These are phyloP conservation scores for Gaultheria prostrata DNA, from an alignment of 148 eudicot species.

Conservation along the genomic window DNA sequence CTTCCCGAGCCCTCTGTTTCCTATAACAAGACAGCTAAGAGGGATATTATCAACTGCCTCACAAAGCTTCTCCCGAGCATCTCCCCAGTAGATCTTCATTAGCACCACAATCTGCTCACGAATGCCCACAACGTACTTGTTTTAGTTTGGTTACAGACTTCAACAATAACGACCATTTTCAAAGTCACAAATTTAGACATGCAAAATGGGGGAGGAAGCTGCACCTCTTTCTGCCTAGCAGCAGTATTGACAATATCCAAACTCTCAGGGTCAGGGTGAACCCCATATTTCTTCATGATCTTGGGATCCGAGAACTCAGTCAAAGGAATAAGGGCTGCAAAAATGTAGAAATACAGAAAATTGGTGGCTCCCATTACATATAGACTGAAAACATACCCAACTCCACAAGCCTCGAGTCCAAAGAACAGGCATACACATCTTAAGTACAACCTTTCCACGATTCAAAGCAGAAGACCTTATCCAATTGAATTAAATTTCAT, in stretches of 20 bases:
- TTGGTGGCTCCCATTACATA: neutral
- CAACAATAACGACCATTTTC: neutral
- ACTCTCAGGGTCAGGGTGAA: slow-evolving; percentile 57
- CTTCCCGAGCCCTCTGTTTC: slow-evolving; percentile 85
- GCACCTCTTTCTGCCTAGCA: slow-evolving; percentile 35
- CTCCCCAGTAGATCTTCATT: slow-evolving; percentile 92
- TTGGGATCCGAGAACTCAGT: slow-evolving; percentile 39
- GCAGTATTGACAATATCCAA: slow-evolving; percentile 42
- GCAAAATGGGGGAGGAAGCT: neutral
- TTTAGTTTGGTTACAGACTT: neutral
- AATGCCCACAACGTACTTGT: neutral
- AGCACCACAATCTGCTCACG: slow-evolving; percentile 46
- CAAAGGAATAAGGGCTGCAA: slow-evolving; percentile 66
- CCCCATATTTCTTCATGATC: slow-evolving; percentile 70
- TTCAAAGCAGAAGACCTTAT: neutral
- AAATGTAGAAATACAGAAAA: neutral
- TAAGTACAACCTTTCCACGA: neutral
- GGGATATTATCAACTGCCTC: slow-evolving; percentile 72
- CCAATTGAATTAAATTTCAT: neutral
- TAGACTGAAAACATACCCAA: neutral
- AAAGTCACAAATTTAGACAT: neutral
- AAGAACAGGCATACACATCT: neutral
- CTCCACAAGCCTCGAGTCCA: neutral
- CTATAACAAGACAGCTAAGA: slow-evolving; percentile 62
- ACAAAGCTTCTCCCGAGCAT: slow-evolving; percentile 81